Percentiles rank a stretch among this genome's conserved stretches.
Evolutionary conservation across 345 rosid genomes (phyloP).

Genomic region (Lumnitzera racemosa): DNA sequence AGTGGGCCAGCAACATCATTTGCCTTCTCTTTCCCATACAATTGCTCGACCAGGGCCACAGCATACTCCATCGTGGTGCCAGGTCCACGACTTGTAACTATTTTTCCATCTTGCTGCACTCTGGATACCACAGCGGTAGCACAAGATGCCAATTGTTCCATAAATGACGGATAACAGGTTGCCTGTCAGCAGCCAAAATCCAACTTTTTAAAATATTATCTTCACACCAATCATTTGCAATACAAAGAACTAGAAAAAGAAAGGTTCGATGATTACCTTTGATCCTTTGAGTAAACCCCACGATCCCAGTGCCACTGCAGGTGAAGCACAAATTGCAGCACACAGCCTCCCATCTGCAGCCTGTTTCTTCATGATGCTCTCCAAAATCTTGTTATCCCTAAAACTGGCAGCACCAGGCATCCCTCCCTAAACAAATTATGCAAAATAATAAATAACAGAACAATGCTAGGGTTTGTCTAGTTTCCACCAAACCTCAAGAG

Average conservation of each 20-base stretch:
- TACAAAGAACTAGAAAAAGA: not conserved
- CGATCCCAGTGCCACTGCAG: constrained; percentile 68
- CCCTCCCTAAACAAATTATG: constrained; percentile 50
- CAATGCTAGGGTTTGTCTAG: too few species aligned
- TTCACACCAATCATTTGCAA: not conserved
- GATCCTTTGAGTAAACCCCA: constrained; percentile 88
- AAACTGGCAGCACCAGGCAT: constrained; percentile 80
- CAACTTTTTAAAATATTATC: not conserved
- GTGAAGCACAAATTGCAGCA: constrained; percentile 87
- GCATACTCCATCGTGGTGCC: constrained; percentile 92
- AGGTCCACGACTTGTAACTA: constrained; percentile 79
- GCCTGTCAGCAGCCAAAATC: constrained; percentile 39
- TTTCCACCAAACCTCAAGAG: too few species aligned
- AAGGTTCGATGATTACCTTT: constrained; percentile 31
- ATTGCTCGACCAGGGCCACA: constrained; percentile 53
- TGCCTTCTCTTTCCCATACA: constrained; percentile 76
- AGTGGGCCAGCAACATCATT: constrained; percentile 58
- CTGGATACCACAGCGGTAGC: constrained; percentile 74
- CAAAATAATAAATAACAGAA: too few species aligned
- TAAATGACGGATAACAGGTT: constrained; percentile 73
- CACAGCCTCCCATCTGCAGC: constrained; percentile 62
- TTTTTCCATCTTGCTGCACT: constrained; percentile 70
- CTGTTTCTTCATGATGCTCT: constrained; percentile 68
- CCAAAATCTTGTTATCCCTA: constrained; percentile 53
- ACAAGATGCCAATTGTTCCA: constrained; percentile 64